Conservation (phyloP, 2,329 filamentous ascomycete species). For the Aspergillus sclerotialis region DNA sequence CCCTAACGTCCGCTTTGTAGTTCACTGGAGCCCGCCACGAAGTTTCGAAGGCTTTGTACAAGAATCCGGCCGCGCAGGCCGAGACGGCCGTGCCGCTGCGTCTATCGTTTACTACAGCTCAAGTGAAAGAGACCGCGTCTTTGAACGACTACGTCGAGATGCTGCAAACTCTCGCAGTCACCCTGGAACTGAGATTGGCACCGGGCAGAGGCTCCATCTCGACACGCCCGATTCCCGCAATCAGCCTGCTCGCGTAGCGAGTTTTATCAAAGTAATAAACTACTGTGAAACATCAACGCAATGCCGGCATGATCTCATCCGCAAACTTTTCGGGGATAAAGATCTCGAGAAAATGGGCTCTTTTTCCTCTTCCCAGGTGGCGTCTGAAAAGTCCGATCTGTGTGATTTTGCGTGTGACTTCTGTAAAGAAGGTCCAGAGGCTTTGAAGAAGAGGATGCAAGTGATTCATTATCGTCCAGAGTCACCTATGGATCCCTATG, state of each 20-base stretch:
- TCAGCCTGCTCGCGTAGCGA: background rate
- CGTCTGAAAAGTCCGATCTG: too few species aligned
- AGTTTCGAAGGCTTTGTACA: conserved; percentile 96
- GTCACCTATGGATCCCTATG: too few species aligned
- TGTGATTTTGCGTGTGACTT: background rate
- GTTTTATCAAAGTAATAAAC: background rate
- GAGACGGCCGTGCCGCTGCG: conserved; percentile 78
- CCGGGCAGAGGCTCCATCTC: too few species aligned
- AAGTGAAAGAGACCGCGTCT: conserved; percentile 73
- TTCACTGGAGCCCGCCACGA: conserved; percentile 90
- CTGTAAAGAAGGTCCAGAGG: background rate
- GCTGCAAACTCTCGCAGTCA: conserved; percentile 29
- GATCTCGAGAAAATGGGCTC: background rate
- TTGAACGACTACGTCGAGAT: conserved; percentile 44
- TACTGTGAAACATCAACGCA: background rate
- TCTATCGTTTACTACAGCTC: conserved; percentile 89
- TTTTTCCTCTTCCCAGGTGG: too few species aligned
- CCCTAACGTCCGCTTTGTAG: conserved; percentile 85
- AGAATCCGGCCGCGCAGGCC: conserved; percentile 83
- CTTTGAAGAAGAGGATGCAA: background rate
- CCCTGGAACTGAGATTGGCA: conserved; percentile 16
- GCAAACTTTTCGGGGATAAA: background rate
- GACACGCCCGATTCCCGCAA: background rate
- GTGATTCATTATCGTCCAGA: too few species aligned
- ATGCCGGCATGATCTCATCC: background rate